phyloP scores from a whole-genome alignment of 495 filamentous ascomycete species.

The Aspergillus hancockii region DNA sequence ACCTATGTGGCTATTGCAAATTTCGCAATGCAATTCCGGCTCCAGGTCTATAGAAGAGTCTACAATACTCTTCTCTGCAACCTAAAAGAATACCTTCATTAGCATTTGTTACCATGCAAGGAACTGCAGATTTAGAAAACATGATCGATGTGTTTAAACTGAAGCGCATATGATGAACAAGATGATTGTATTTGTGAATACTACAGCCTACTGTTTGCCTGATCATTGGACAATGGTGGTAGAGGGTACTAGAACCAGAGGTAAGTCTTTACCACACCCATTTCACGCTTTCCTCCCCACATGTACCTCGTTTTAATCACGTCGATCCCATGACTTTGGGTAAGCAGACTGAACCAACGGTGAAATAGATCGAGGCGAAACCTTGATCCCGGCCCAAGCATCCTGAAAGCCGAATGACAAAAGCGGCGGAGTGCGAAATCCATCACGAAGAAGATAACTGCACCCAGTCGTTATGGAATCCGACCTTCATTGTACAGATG shows the following conservation, averaged over 20 bases:
- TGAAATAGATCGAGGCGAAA: constrained; percentile 31
- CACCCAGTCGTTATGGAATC: constrained; percentile 19
- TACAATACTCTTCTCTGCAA: constrained; percentile 13
- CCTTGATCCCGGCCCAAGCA: constrained; percentile 19
- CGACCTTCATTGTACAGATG: constrained; percentile 6
- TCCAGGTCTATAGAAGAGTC: constrained; percentile 11
- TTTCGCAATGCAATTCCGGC: constrained; percentile 36
- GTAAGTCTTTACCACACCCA: background rate
- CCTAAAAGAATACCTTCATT: constrained; percentile 24
- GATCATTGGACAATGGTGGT: background rate
- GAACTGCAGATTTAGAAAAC: background rate
- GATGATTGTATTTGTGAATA: constrained; percentile 4
- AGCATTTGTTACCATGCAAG: constrained; percentile 13
- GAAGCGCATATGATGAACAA: background rate
- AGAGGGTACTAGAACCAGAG: background rate
- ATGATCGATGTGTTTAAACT: background rate
- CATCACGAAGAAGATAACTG: constrained; percentile 46
- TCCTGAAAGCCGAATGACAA: constrained; percentile 13
- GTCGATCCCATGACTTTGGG: constrained; percentile 54
- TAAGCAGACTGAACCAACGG: constrained; percentile 38
- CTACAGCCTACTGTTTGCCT: constrained; percentile 2
- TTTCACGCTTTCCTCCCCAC: background rate
- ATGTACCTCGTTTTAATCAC: constrained; percentile 60
- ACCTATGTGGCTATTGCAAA: constrained; percentile 47
- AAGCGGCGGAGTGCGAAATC: constrained; percentile 53